phyloP scores from a whole-genome alignment of 1,284 basidiomycete genomes.

The Schizophyllum commune region DNA sequence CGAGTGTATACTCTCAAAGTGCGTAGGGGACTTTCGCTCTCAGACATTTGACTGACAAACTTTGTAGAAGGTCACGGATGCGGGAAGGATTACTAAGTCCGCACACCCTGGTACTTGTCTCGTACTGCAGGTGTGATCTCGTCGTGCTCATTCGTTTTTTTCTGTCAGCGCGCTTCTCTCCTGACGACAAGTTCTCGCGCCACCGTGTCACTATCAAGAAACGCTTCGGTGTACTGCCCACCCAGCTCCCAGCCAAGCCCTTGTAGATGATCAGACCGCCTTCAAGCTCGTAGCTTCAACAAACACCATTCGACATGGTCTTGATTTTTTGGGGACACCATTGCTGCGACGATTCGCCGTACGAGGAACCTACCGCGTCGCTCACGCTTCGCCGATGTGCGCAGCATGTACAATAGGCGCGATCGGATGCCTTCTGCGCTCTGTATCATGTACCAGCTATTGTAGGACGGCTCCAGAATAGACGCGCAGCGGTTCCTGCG shows the following conservation, averaged over 20 bases:
- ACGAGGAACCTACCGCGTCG: no score
- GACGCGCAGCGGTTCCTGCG: no score
- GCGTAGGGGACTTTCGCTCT: constrained; percentile 13
- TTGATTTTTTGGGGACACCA: no score
- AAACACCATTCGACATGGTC: no score
- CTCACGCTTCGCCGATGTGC: no score
- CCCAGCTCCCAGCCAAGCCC: constrained; percentile 85
- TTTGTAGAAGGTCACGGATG: constrained; percentile 71
- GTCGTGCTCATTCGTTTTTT: not conserved
- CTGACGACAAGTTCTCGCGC: constrained; percentile 95
- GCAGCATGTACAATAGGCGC: no score
- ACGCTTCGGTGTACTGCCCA: constrained; percentile 78
- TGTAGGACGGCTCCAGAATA: no score
- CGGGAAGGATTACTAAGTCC: constrained; percentile 82
- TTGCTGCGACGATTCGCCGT: no score
- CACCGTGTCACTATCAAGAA: constrained; percentile 95
- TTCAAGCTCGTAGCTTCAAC: no score
- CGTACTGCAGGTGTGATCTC: constrained; percentile 15
- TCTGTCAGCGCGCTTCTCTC: constrained; percentile 86
- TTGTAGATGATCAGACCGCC: constrained; percentile 36
- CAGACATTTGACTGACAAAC: constrained; percentile 1
- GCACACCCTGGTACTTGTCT: constrained; percentile 79
- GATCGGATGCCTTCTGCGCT: no score
- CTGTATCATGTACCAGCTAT: no score
- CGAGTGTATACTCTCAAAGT: constrained; percentile 89